Percentiles rank a stretch among this genome's conserved stretches.
Conservation (phyloP, 306 rosid genomes). For the Quercus wislizeni region DNA sequence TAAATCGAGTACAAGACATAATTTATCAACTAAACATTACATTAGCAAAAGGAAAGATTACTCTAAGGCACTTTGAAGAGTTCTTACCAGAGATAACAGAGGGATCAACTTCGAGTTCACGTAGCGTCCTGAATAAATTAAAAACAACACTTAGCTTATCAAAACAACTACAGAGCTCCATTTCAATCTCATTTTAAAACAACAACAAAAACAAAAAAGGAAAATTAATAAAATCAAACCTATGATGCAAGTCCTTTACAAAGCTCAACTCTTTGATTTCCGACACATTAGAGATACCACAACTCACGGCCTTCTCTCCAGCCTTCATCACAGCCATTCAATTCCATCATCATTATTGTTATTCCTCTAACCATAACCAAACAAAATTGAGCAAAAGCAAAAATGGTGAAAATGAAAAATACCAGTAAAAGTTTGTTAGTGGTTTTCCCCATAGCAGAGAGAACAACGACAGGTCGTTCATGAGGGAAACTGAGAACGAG, state of each 20-base stretch:
- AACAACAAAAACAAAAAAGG: not conserved
- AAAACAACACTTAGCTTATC: not conserved
- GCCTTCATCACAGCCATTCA: slow-evolving; percentile 51
- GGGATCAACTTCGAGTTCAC: slow-evolving; percentile 23
- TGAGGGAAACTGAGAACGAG: slow-evolving; percentile 76
- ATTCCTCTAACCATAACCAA: not conserved
- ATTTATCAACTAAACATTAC: not conserved
- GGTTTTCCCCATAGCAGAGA: slow-evolving; percentile 96
- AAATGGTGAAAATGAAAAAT: not conserved
- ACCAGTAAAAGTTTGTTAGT: slow-evolving; percentile 85
- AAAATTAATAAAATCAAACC: slow-evolving; percentile 17
- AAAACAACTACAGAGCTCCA: not conserved
- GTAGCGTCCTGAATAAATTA: slow-evolving; percentile 17
- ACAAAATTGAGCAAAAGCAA: not conserved
- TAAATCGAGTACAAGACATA: no score
- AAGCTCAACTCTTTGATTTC: slow-evolving; percentile 63
- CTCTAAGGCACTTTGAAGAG: not conserved
- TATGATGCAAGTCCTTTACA: slow-evolving; percentile 63
- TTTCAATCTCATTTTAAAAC: not conserved
- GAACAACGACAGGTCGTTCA: slow-evolving; percentile 81
- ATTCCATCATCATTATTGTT: slow-evolving; percentile 2
- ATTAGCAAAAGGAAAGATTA: not conserved
- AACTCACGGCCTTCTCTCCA: slow-evolving; percentile 89
- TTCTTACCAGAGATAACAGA: slow-evolving; percentile 23
- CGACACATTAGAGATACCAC: slow-evolving; percentile 69